A percentile compares a stretch with the other conserved stretches of the same genome.
Conservation (phyloP, 1,284 basidiomycete species). For the Moesziomyces sp. region DNA sequence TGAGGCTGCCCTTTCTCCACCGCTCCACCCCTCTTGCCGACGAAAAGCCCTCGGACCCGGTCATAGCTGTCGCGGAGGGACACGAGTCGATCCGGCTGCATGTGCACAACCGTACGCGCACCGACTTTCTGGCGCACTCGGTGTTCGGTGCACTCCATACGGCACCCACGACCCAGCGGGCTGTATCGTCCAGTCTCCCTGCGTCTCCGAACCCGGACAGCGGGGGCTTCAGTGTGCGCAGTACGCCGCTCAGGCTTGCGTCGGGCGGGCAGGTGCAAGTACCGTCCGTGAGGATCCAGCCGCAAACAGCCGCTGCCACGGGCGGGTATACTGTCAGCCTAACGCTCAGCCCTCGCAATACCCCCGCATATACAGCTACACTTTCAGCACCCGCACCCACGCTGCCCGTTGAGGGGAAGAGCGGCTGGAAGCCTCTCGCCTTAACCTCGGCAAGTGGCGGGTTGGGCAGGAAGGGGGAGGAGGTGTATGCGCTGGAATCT, state of each 20-base stretch:
- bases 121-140: constrained; percentile 27
- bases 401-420: neutral
- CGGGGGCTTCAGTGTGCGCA: constrained; percentile 21
- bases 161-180: constrained; percentile 5
- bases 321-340: constrained; percentile 19
- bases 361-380: constrained; percentile 1
- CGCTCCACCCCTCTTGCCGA: constrained; percentile 1
- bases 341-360: constrained; percentile 16
- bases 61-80: constrained; percentile 1
- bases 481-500: constrained; percentile 12
- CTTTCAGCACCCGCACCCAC: constrained; percentile 15
- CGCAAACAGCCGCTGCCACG: constrained; percentile 25
- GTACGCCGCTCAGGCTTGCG: constrained; percentile 15
- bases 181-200: constrained; percentile 22
- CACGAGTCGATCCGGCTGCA: constrained; percentile 24
- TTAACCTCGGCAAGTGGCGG: neutral
- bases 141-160: constrained; percentile 36
- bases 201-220: constrained; percentile 5
- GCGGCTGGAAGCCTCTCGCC: constrained; percentile 16
- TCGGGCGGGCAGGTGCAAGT: constrained; percentile 4
- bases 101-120: constrained; percentile 32
- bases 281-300: constrained; percentile 23
- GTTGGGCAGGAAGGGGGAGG: neutral
- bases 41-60: neutral
- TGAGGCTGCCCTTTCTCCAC: constrained; percentile 25